Evolutionary conservation across 345 rosid species (phyloP), one percentile per base, ranked within the genome.

Genomic region (Eucalyptus marginata): DNA sequence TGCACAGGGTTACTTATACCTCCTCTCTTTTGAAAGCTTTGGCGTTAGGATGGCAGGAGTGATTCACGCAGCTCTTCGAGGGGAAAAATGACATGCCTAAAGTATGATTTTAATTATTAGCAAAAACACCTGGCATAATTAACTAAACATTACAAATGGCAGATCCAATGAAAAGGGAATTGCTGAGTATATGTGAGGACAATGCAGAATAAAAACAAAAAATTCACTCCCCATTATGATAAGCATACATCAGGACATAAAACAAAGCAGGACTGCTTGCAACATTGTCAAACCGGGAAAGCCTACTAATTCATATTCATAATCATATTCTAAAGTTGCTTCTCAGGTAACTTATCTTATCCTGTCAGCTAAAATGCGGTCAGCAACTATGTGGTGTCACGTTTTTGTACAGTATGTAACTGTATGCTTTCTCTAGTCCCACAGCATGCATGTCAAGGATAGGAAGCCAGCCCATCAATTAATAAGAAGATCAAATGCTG

Each of bases 1-100:
- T 85, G 68, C 79, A 87, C 17, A 49, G 62, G 46, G 43, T 86
- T 86, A 54, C 6, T 52, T 49, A 76, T 94, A 94, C 99, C 97
- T 95, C 96, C 43, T 97, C 99, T 93, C 99, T 93, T 93, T 96
- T 96, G 94, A 97, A 97, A 81, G 99, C 99, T 91, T 93, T 95
- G 84, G 98, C 96, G 90, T 96, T 96, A 56, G 99, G 98, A 89
- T 89, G 92, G 90, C 99, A 97, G 1, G 99, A 96, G 90, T 96
- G 98, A 91, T 96, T 97, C 97, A 96, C 92, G 89, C 99, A 96
- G 89, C 99, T 96, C 90, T 96, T 98, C 87, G 96, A 86, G 86
- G 99, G 97, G 93, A 97, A 94, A 47, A 97, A 97, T 15, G 98
- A 98, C 27, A 95, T 94, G 89, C 99, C 99, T 97, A 56, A 49